Evolutionary conservation across 2,329 filamentous ascomycete genomes (phyloP), one percentile per base, ranked within the genome.

Genomic region (Fonsecaea monophora): DNA sequence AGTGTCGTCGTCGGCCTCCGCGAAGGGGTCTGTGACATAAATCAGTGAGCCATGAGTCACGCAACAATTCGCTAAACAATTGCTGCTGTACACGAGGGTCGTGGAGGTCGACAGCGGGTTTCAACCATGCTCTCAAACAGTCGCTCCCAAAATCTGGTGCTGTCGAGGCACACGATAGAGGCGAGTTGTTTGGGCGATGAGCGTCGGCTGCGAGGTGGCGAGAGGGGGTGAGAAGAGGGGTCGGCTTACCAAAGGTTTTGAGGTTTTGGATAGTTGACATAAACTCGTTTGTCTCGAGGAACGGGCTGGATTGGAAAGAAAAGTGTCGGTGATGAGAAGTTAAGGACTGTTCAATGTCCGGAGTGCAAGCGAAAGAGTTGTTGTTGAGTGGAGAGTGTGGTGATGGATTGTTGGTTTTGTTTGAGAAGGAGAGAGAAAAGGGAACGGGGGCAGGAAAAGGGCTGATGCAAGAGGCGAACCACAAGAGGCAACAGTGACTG

Each of bases 1-100:
- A 82, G 91, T 93, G 83, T 96, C 94, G 90, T 97, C 94, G 92
- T 97, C 95, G 89, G 94, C 95, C 92, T 98, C 95, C 90, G 95
- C 95, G 92, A 99, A 99, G 91, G 95, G 95, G 90, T 99, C 95
- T 97, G 79, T 75, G 70, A 61, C 30, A 59, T n/a, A 57, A 38
- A 56, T 10, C 4, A 57, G 64, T 67, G 45, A 70, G 68, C 50
- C 60, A 63, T 53, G 48, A 55, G 60, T 64, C 60, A 55, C 61
- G 53, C 38, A 53, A 56, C 8, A 4, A 25, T 35, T 48, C 53
- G 30, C 8, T 32, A 10, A 59, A 25, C 21, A 13, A 15, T 53
- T 25, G 25, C 25, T 25, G 15, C 48, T 25, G 9, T 12, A 40
- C 25, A 30, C 34, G 5, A 30, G 54, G 12, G 18, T 15, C 8